Base-by-base conservation (phyloP, 495 filamentous ascomycete genomes). In the Barbatosphaeria neglecta region DNA sequence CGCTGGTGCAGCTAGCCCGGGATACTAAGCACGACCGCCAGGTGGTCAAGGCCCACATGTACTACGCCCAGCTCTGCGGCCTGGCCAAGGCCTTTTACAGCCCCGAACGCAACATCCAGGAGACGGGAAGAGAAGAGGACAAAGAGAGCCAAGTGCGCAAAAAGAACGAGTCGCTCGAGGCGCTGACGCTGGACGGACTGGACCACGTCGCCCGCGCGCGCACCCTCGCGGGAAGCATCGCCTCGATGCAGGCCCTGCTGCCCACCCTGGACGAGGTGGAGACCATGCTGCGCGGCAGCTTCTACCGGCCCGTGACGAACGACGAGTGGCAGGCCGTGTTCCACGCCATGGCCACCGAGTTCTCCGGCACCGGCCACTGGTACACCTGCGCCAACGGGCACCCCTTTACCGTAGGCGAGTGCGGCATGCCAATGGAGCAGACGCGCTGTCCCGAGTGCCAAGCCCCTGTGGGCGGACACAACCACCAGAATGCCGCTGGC, bases 331-430 rank as follows among this genome's bases (percentile, higher is more conserved):
- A 51, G 15, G 53, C 54, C 2, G 59, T 80, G 10, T 67, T 76
- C 16, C 31, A 54, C 1, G 75, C 72, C 5, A 81, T 81, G 77
- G 47, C 65, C 5, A 47, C 41, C 0, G 69, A 71, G 44, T 79
- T 80, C 24, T 48, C 28, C 1, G 68, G 72, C 2, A 81, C 71
- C 5, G 80, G 81, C 0, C 79, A 84, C 57, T 86, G 79, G 83
- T 87, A 85, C 60, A 69, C 68, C 15, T 86, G 82, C 48, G 59
- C 44, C 35, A 86, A 86, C 60, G 73, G 75, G 0, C 78, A 87
- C 61, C 78, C 82, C 17, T 88, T 88, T 52, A 82, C 82, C 0
- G 65, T 86, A 28, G 83, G 84, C 0, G 76, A 87, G 50, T 90
- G 84, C 58, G 86, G 83, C 9, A 77, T 76, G 68, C 76, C 84